phyloP scores from a whole-genome alignment of 73 alveolate genomes.

The Symbiodinium pilosum region DNA sequence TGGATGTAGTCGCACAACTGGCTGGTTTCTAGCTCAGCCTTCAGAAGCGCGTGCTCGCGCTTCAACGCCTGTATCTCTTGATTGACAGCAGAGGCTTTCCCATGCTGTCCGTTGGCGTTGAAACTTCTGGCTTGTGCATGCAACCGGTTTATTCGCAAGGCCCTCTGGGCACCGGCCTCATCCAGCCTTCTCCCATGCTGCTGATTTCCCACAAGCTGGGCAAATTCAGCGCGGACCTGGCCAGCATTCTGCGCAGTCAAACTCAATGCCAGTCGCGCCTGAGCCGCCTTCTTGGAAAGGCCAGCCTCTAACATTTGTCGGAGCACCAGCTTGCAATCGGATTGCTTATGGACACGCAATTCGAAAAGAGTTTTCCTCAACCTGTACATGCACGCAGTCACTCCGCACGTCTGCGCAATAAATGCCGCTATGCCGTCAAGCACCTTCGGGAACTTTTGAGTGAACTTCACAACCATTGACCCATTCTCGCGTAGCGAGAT shows the following conservation, averaged over 20 bases:
- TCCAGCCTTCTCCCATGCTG: not conserved
- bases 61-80: not conserved
- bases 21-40: not conserved
- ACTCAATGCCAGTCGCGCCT: not conserved
- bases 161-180: not conserved
- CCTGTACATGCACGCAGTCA: not conserved
- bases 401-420: not conserved
- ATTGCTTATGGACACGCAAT: not conserved
- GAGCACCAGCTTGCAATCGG: not conserved
- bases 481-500: not conserved
- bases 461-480: not conserved
- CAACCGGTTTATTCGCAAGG: not conserved
- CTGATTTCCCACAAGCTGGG: not conserved
- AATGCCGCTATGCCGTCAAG: not conserved
- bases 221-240: not conserved
- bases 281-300: not conserved
- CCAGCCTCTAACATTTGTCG: not conserved
- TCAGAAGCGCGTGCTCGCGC: not conserved
- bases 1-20: not conserved
- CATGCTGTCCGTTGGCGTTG: not conserved
- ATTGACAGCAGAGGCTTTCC: not conserved
- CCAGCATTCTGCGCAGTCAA: not conserved
- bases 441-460: not conserved
- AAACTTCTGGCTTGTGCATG: not conserved
- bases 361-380: not conserved